phyloP scores from a whole-genome alignment of 1,139 yeast genomes.

The Yamadazyma taylorii region DNA sequence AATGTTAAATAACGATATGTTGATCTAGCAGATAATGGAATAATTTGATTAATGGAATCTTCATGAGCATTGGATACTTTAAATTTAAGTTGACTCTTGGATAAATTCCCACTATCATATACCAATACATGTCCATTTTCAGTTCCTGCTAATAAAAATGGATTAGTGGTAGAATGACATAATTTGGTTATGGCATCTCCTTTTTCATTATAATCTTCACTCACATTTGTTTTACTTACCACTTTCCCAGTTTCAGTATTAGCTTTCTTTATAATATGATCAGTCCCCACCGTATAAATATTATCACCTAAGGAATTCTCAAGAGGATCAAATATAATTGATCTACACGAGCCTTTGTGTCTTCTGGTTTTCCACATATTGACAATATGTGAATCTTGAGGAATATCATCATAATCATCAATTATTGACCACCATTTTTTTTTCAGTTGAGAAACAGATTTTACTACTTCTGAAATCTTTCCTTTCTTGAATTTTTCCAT shows the following conservation, averaged over 20 bases:
- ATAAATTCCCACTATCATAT: conserved; percentile 55
- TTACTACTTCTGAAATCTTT: conserved; percentile 26
- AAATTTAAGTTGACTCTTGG: conserved; percentile 36
- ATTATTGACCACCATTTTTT: conserved; percentile 52
- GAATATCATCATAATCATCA: conserved; percentile 31
- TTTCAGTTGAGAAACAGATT: conserved; percentile 39
- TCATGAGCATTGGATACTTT: conserved; percentile 60
- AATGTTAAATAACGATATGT: conserved; percentile 79
- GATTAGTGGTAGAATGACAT: conserved; percentile 62
- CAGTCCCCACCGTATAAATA: conserved; percentile 75
- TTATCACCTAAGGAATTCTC: conserved; percentile 48
- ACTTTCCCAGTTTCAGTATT: conserved; percentile 75
- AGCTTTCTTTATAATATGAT: conserved; percentile 77
- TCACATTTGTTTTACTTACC: conserved; percentile 45
- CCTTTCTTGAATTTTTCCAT: conserved; percentile 30
- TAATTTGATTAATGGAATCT: conserved; percentile 73
- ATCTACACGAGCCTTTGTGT: conserved; percentile 87
- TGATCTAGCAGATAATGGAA: conserved; percentile 64
- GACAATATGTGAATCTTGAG: conserved; percentile 31
- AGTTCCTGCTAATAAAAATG: conserved; percentile 72
- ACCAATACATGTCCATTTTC: conserved; percentile 70
- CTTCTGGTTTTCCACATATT: conserved; percentile 83
- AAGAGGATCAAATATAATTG: conserved; percentile 62
- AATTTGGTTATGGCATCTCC: conserved; percentile 57
- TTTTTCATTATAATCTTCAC: conserved; percentile 24